Conservation (phyloP, 306 rosid genomes). For the Sphenostylis stenocarpa region DNA sequence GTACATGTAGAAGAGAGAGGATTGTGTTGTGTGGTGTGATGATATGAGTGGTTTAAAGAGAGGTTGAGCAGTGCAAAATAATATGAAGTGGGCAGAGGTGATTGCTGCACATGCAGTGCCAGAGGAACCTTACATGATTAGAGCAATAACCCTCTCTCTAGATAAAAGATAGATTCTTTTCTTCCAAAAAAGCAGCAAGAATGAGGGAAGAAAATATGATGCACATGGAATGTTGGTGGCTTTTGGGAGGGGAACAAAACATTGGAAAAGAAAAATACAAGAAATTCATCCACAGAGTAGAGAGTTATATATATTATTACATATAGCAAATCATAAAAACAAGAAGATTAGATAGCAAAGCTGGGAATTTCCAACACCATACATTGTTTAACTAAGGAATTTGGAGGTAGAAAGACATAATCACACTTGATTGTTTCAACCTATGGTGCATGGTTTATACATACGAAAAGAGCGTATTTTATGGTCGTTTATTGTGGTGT, state of each 20-base stretch:
- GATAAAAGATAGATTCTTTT: slow-evolving; percentile 57
- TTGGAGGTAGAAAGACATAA: background rate
- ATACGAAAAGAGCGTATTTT: background rate
- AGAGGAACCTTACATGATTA: slow-evolving; percentile 77
- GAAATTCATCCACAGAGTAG: background rate
- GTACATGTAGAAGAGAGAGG: background rate
- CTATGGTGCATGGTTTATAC: background rate
- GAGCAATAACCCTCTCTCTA: slow-evolving; percentile 39
- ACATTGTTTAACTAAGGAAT: background rate
- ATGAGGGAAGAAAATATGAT: slow-evolving; percentile 41
- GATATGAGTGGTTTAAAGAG: slow-evolving; percentile 23
- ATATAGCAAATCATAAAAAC: background rate
- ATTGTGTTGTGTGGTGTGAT: background rate
- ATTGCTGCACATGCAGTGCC: slow-evolving; percentile 90
- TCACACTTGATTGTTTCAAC: background rate
- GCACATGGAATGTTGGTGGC: slow-evolving; percentile 83
- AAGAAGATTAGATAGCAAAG: slow-evolving; percentile 19
- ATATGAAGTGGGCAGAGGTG: slow-evolving; percentile 55
- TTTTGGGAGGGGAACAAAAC: slow-evolving; percentile 20
- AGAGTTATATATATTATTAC: too few species aligned
- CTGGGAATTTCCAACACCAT: slow-evolving; percentile 17
- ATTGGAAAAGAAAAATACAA: background rate
- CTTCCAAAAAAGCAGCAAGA: slow-evolving; percentile 53
- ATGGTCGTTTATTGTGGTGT: background rate
- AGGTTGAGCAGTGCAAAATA: slow-evolving; percentile 39